A percentile compares a stretch with the other conserved stretches of the same genome.
Evolutionary conservation across 2,329 filamentous ascomycete genomes (phyloP).

Genomic region (Aspergillus sclerotialis): DNA sequence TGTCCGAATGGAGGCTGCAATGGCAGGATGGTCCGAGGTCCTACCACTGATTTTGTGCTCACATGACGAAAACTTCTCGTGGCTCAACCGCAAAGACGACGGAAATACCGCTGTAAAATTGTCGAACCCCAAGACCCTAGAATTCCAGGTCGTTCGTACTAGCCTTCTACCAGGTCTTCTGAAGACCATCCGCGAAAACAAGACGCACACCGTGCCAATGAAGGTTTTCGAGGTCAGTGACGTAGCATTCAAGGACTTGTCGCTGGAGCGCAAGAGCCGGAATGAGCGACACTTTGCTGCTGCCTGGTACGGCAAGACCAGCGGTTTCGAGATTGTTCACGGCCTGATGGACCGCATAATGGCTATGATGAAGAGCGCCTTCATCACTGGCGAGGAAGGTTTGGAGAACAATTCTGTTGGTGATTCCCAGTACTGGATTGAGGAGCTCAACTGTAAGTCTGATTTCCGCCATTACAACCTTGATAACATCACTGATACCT

Average conservation of each 20-base stretch:
- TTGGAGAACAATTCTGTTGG: conserved; percentile 52
- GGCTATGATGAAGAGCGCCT: conserved; percentile 80
- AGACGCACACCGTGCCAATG: conserved; percentile 78
- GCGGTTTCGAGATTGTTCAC: conserved; percentile 92
- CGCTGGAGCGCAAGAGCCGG: conserved; percentile 73
- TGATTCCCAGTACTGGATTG: conserved; percentile 80
- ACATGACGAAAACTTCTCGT: conserved; percentile 95
- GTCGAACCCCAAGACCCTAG: conserved; percentile 84
- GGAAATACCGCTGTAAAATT: conserved; percentile 75
- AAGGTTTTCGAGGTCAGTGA: conserved; percentile 90
- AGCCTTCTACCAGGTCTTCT: conserved; percentile 78
- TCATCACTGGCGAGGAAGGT: conserved; percentile 69
- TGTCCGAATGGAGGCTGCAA: conserved; percentile 77
- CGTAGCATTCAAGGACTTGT: conserved; percentile 81
- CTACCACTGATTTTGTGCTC: conserved; percentile 95
- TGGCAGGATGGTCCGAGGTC: conserved; percentile 94
- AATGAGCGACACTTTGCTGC: conserved; percentile 97
- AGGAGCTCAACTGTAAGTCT: conserved; percentile 69
- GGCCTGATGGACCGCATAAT: conserved; percentile 87
- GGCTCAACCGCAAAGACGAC: conserved; percentile 85
- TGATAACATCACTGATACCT: neutral
- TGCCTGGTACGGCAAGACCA: conserved; percentile 88
- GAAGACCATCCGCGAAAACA: conserved; percentile 92
- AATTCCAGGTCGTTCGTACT: conserved; percentile 90
- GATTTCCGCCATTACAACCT: neutral